Evolutionary conservation across 768 basidiomycete genomes (phyloP), one percentile per base, ranked within the genome.

Genomic region (Russula sp.): DNA sequence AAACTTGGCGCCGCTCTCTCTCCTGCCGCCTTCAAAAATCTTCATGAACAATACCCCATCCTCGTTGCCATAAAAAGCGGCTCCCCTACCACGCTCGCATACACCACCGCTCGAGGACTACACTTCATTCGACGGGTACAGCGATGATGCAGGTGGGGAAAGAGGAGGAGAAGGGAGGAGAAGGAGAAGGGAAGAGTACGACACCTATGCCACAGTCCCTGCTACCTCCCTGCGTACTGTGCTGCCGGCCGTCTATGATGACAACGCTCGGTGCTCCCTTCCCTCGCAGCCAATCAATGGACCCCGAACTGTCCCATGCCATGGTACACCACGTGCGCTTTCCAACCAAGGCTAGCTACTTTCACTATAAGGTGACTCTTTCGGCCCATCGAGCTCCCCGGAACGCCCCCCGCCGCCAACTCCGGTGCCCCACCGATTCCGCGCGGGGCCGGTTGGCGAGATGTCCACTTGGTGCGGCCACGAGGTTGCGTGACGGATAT

Each of bases 181-280:
- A 3, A 8, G 55, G 53, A 0, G 27, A 39, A 14, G 34, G 20
- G 59, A 54, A 54, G 71, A 70, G 34, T 11, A 35, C 40, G 58
- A 52, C 44, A 27, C 70, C 56, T 16, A 37, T 69, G 0, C 73
- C 73, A 16, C 47, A 22, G 11, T 3, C 47, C 47, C 77, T 72
- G 13, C 75, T 75, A 10, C 70, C 70, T n/a, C 72, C 74, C 35
- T 73, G 72, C 45, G 62, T 67, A 37, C 71, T 79, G 8, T 76
- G 73, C 45, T 76, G 75, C 32, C 75, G 73, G n/a, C 74, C 75
- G 8, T 83, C 82, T 27, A 27, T 27, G 3, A 69, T 80, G 0
- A 85, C 84, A 1, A 92, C 91, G 89, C 90, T 90, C 22, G 90
- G 89, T 10, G 82, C 90, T 1, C 80, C 91, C 13, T 89, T 85